These are phyloP conservation scores for Rhodotorula sp. DNA, from an alignment of 1,284 basidiomycete species.

Conservation along the genomic window DNA sequence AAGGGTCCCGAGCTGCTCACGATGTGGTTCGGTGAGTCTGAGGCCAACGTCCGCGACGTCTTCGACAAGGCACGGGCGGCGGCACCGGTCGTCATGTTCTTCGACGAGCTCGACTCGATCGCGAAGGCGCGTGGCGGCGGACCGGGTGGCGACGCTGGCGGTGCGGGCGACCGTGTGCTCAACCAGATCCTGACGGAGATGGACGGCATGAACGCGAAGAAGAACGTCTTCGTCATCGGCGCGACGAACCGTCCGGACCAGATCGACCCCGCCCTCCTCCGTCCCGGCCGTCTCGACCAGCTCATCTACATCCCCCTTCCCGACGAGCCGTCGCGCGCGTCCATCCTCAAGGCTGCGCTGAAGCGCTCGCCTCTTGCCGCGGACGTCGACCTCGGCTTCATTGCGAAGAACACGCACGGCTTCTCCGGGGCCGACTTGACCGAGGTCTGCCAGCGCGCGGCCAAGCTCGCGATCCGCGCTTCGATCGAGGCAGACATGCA, in stretches of 20 bases:
- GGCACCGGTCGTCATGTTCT: slow-evolving; percentile 99
- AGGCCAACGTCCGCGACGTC: slow-evolving; percentile 98
- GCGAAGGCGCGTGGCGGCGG: slow-evolving; percentile 87
- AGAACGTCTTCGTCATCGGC: slow-evolving; percentile 78
- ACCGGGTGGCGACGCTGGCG: slow-evolving; percentile 74
- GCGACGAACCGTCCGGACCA: slow-evolving; percentile 99
- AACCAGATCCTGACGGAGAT: slow-evolving; percentile 71
- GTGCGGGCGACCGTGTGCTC: slow-evolving; percentile 78
- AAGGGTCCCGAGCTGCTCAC: slow-evolving; percentile 61
- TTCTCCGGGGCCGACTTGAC: slow-evolving; percentile 99
- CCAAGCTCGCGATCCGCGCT: slow-evolving; percentile 92
- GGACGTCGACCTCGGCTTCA: slow-evolving; percentile 81
- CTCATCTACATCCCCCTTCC: slow-evolving; percentile 59
- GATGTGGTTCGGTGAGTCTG: slow-evolving; percentile 99
- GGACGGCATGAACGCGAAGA: slow-evolving; percentile 99
- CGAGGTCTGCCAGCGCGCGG: slow-evolving; percentile 96
- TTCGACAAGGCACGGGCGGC: slow-evolving; percentile 99
- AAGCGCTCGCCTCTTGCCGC: slow-evolving; percentile 87
- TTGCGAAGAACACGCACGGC: slow-evolving; percentile 92
- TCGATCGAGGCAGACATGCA: slow-evolving; percentile 92
- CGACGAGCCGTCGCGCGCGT: slow-evolving; percentile 85
- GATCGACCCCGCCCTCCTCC: slow-evolving; percentile 92
- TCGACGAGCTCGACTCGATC: slow-evolving; percentile 98
- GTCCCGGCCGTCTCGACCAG: slow-evolving; percentile 93
- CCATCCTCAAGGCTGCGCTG: slow-evolving; percentile 85